These are phyloP conservation scores for Vanrija pseudolonga DNA, from an alignment of 1,284 basidiomycete species.

Conservation along the genomic window DNA sequence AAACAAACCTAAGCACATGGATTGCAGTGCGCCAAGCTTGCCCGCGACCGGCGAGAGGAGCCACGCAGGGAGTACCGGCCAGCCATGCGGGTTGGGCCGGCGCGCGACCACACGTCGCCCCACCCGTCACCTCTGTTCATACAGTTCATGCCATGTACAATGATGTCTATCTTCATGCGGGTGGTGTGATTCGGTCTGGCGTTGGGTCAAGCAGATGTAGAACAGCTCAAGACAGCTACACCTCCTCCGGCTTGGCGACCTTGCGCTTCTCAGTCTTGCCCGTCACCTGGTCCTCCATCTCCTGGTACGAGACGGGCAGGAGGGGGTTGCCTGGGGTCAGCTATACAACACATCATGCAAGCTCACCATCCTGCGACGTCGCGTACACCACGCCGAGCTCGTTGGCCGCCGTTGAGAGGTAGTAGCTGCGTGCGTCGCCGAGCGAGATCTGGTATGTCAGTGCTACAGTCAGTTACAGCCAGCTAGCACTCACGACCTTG, in stretches of 20 bases:
- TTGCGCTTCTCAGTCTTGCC: slow-evolving; percentile 46
- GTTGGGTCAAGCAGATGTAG: too few relatives aligned
- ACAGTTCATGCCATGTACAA: too few relatives aligned
- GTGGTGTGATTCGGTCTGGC: too few relatives aligned
- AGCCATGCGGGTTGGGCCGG: too few relatives aligned
- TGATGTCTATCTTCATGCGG: too few relatives aligned
- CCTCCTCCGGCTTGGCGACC: slow-evolving; percentile 50
- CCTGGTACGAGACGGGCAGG: slow-evolving; percentile 47
- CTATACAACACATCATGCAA: neutral
- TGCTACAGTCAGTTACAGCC: too few relatives aligned
- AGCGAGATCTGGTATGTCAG: slow-evolving; percentile 66
- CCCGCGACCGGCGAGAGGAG: too few relatives aligned
- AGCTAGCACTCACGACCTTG: slow-evolving; percentile 66
- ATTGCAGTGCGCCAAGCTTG: too few relatives aligned
- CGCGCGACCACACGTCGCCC: too few relatives aligned
- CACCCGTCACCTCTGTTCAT: too few relatives aligned
- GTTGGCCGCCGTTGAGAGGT: slow-evolving; percentile 89
- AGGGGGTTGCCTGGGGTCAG: slow-evolving; percentile 41
- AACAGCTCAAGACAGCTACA: neutral
- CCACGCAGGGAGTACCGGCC: too few relatives aligned
- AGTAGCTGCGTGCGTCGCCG: slow-evolving; percentile 90
- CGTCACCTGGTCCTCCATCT: slow-evolving; percentile 50
- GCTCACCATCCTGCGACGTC: slow-evolving; percentile 45
- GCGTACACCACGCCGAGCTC: slow-evolving; percentile 65
- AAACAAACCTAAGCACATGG: too few relatives aligned